Evolutionary conservation across 306 rosid genomes (phyloP).

Genomic region (Erythrophleum fordii): DNA sequence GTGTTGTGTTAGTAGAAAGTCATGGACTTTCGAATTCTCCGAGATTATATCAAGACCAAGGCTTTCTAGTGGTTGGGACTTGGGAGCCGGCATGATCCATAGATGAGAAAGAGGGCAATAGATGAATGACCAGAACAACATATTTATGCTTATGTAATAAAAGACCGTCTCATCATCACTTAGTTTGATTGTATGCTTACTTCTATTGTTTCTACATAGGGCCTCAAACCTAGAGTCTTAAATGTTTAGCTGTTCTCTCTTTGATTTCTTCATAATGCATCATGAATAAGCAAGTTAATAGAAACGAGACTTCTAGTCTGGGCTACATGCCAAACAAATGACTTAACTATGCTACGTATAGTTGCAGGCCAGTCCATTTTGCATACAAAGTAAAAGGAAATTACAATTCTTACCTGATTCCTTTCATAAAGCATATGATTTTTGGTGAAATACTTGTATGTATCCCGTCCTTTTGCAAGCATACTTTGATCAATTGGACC

Average conservation of each 20-base stretch:
- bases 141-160: not conserved
- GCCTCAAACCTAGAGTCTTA: not conserved
- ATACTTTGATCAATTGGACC: conserved; percentile 76
- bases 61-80: not conserved
- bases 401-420: conserved; percentile 68
- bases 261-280: not conserved
- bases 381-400: not conserved
- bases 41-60: not conserved
- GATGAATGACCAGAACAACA: not conserved
- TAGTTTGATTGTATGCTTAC: not conserved
- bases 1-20: not conserved
- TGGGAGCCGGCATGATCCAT: not conserved
- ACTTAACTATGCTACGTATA: conserved; percentile 11
- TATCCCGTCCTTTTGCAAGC: conserved; percentile 89
- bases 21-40: not conserved
- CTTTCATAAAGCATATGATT: conserved; percentile 93
- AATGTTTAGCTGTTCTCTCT: not conserved
- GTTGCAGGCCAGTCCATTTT: not conserved
- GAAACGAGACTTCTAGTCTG: not conserved
- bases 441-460: conserved; percentile 82
- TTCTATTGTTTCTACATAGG: not conserved
- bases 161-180: not conserved
- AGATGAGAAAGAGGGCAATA: not conserved
- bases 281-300: not conserved
- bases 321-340: conserved; percentile 3